Conservation (phyloP, 306 rosid genomes). For the Alnus rubra region DNA sequence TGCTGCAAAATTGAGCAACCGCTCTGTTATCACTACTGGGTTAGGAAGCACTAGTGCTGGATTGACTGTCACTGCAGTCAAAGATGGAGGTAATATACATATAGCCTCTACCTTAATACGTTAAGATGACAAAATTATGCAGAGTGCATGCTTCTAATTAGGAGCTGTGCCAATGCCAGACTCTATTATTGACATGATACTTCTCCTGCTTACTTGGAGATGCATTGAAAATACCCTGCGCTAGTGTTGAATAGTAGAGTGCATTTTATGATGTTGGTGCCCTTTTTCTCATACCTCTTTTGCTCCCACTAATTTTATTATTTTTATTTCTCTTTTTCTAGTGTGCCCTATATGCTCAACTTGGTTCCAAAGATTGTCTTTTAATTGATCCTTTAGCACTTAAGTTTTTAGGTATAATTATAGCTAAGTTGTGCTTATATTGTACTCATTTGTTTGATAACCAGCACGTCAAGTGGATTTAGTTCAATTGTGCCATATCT, state of each 20-base stretch:
- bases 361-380: constrained; percentile 9
- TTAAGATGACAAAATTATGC: background rate
- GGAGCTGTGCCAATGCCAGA: background rate
- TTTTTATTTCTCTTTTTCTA: background rate
- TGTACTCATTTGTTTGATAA: constrained; percentile 10
- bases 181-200: background rate
- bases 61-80: constrained; percentile 93
- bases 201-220: background rate
- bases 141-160: background rate
- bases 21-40: constrained; percentile 96
- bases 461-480: constrained; percentile 13
- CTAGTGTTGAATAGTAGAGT: no score
- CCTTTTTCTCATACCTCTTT: background rate
- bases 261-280: no score
- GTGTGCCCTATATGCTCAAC: background rate
- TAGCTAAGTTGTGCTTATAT: constrained; percentile 6
- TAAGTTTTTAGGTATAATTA: background rate
- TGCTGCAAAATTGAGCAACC: constrained; percentile 87
- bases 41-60: constrained; percentile 99
- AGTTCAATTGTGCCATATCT: background rate
- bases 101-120: background rate
- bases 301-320: background rate
- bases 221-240: background rate
- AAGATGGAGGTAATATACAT: constrained; percentile 71
- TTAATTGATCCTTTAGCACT: constrained; percentile 8